Evolutionary conservation across 495 filamentous ascomycete genomes (phyloP), one percentile per base, ranked within the genome.

Genomic region (Saxophila tyrrhenica): DNA sequence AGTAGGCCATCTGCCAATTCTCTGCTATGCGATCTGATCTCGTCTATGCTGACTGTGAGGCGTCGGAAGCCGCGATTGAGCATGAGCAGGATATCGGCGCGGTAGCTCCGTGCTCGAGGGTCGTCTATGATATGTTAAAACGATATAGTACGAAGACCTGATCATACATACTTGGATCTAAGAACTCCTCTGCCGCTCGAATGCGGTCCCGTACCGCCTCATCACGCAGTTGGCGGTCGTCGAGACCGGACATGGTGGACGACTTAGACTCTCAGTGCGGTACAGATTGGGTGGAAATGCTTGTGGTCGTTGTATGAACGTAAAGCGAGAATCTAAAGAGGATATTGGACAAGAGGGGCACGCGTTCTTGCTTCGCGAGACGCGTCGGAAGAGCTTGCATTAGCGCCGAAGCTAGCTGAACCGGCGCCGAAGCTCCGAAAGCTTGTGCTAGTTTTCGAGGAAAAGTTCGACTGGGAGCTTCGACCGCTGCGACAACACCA

Each of bases 21-120:
- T 55, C 84, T 70, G 65, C 86, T 94, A 72, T 95, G 90, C 57
- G 86, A 78, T 67, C 94, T 78, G 65, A 97, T 86, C 65, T 96
- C 89, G 71, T 97, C 94, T 55, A 99, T 78, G 73, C 89, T 95
- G 63, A 98, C 80, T 52, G 70, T 76, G 51, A 83, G 76, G 63
- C 90, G 77, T 56, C 86, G 78, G 61, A 87, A 72, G 56, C 84
- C 86, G 60, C 87, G 86, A 66, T 94, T 89, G 42, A 97, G 78
- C 90, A 97, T 97, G 64, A 91, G 72, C 56, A 94, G 81, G 66
- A 92, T 89, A 63, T 91, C 87, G 43, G 87, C 78, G 65, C 86
- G 79, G 70, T 92, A 92, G 62, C 84, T 88, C 64, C 84, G 78
- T 59, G 78, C 73, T 62, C 74, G 70, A 25, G 71, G 69, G 56